Evolutionary conservation across 75 land plant species (phyloP), one percentile per base, ranked within the genome.

Genomic region (Larix kaempferi): DNA sequence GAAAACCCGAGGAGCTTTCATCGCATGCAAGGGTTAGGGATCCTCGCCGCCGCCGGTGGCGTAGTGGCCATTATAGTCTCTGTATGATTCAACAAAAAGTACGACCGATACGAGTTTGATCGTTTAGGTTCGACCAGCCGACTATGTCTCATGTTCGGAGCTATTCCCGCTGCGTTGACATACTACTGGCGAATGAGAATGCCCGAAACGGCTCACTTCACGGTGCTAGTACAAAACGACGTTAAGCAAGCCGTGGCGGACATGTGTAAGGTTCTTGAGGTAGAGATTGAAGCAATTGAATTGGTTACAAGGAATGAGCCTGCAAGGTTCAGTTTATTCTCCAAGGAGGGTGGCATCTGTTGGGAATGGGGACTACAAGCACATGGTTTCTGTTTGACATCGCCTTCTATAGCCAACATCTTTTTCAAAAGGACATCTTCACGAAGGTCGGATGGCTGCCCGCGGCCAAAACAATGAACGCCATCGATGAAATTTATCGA

Each of bases 381-480:
- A 81, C n/a, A n/a, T n/a, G n/a, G n/a, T n/a, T n/a, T n/a, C n/a
- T n/a, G n/a, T n/a, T n/a, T n/a, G n/a, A n/a, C n/a, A n/a, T n/a
- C n/a, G n/a, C n/a, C n/a, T n/a, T n/a, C n/a, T n/a, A n/a, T n/a
- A n/a, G n/a, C n/a, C 41, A 39, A 81, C 3, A 75, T 83, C 7
- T 89, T 22, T 79, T 80, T 69, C 86, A 89, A 57, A 89, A 89
- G 80, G 91, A 89, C 55, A 57, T 89, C 26, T 86, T 86, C 84
- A 78, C 89, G 17, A 77, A 84, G 16, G 75, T 76, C 8, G 88
- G 88, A 5, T 87, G 88, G 88, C 83, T 29, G 79, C 86, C 59
- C 86, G n/a, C n/a, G n/a, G n/a, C n/a, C n/a, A n/a, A n/a, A n/a
- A n/a, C n/a, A n/a, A n/a, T n/a, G n/a, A n/a, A n/a, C n/a, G n/a